phyloP scores from a whole-genome alignment of 495 filamentous ascomycete species.

The Aspergillus diversus region DNA sequence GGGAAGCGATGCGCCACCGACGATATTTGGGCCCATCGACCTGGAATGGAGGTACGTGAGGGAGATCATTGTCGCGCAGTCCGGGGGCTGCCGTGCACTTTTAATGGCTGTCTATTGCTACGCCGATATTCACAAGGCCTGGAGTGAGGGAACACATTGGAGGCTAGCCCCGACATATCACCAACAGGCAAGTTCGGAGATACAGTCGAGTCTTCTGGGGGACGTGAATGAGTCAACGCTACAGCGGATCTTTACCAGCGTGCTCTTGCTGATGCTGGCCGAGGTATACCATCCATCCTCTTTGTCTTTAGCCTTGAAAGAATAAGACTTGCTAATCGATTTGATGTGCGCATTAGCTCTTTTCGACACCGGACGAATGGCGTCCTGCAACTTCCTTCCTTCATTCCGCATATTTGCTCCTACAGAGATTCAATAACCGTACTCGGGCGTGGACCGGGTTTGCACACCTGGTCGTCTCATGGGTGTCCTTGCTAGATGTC shows the following conservation, averaged over 20 bases:
- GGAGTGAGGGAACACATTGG: constrained; percentile 37
- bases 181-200: constrained; percentile 37
- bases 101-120: constrained; percentile 44
- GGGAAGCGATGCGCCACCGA: constrained; percentile 38
- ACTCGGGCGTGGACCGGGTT: constrained; percentile 37
- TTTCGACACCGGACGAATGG: constrained; percentile 34
- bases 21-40: constrained; percentile 38
- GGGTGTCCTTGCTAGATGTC: constrained; percentile 44
- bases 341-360: constrained; percentile 25
- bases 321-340: too few relatives aligned
- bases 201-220: constrained; percentile 36
- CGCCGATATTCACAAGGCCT: constrained; percentile 38
- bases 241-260: constrained; percentile 34
- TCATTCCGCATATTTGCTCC: constrained; percentile 39
- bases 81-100: constrained; percentile 32
- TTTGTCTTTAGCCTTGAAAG: neutral
- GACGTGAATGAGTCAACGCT: constrained; percentile 33
- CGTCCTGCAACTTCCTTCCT: constrained; percentile 39
- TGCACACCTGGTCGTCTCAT: constrained; percentile 36
- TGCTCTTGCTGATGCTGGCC: constrained; percentile 45
- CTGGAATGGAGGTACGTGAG: constrained; percentile 45
- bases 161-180: constrained; percentile 39
- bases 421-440: constrained; percentile 38
- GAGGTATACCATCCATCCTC: constrained; percentile 32
- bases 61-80: constrained; percentile 31